These are phyloP conservation scores for Suillus weaverae DNA, from an alignment of 768 basidiomycete species.

Conservation along the genomic window DNA sequence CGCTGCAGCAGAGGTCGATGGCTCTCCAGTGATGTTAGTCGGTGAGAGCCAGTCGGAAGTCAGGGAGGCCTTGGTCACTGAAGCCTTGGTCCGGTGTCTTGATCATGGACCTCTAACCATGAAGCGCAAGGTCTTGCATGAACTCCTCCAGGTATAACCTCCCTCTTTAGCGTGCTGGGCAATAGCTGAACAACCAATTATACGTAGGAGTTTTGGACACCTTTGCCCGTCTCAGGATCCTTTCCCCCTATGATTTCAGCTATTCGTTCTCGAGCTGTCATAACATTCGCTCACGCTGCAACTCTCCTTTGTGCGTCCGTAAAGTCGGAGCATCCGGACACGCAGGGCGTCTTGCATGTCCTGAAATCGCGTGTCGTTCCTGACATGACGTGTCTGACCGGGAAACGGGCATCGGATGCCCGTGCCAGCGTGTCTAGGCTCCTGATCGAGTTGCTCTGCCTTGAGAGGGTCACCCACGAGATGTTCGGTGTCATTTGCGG, in stretches of 20 bases:
- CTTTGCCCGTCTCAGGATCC: background rate
- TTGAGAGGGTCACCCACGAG: conserved; percentile 28
- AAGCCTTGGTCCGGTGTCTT: conserved; percentile 43
- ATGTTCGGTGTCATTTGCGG: conserved; percentile 32
- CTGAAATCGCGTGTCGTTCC: conserved; percentile 50
- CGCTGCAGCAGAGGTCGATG: conserved; percentile 13
- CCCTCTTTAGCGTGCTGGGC: background rate
- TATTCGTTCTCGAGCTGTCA: conserved; percentile 50
- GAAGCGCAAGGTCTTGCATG: conserved; percentile 52
- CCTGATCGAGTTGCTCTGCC: conserved; percentile 40
- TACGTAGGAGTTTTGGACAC: conserved; percentile 5
- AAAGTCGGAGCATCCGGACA: conserved; percentile 18
- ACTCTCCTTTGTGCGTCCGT: background rate
- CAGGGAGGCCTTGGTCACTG: conserved; percentile 47
- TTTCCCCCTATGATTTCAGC: conserved; percentile 42
- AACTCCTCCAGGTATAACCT: conserved; percentile 46
- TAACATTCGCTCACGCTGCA: conserved; percentile 34
- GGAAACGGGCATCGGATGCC: conserved; percentile 33
- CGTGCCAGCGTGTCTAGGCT: conserved; percentile 42
- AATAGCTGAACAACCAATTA: background rate
- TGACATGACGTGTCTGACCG: conserved; percentile 44
- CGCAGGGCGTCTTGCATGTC: conserved; percentile 34
- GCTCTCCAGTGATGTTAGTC: conserved; percentile 10
- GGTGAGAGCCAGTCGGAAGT: conserved; percentile 26
- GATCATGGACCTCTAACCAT: conserved; percentile 46